These are phyloP conservation scores for Metschnikowia koreensis DNA, from an alignment of 805 yeast species.

Conservation along the genomic window DNA sequence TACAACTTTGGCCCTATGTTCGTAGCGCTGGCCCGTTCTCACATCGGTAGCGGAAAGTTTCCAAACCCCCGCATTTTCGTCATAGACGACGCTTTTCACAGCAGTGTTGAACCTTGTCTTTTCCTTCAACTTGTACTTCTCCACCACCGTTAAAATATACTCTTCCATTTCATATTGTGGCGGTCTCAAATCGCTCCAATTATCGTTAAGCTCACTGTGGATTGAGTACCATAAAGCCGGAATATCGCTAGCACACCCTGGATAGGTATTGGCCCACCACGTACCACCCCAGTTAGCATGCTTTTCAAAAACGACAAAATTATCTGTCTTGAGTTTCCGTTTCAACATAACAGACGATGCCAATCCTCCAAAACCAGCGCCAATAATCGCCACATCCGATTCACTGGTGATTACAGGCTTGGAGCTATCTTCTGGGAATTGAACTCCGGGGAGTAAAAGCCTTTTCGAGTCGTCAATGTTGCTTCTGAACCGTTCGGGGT, in stretches of 20 bases:
- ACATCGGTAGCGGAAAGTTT: slow-evolving; percentile 25
- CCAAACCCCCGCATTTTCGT: slow-evolving; percentile 30
- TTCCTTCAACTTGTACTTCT: slow-evolving; percentile 25
- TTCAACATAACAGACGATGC: slow-evolving; percentile 29
- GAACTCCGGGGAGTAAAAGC: slow-evolving; percentile 25
- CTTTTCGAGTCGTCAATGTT: slow-evolving; percentile 25
- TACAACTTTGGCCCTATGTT: slow-evolving; percentile 30
- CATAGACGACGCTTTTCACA: slow-evolving; percentile 22
- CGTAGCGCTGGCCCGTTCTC: slow-evolving; percentile 28
- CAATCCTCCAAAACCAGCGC: slow-evolving; percentile 43
- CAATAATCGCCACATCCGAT: slow-evolving; percentile 37
- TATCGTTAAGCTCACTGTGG: slow-evolving; percentile 31
- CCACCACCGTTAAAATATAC: slow-evolving; percentile 33
- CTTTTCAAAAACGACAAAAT: slow-evolving; percentile 37
- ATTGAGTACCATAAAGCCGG: slow-evolving; percentile 43
- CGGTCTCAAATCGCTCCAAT: slow-evolving; percentile 40
- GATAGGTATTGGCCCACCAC: slow-evolving; percentile 46
- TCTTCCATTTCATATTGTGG: slow-evolving; percentile 44
- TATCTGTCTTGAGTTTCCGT: slow-evolving; percentile 27
- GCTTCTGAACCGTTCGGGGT: slow-evolving; percentile 33
- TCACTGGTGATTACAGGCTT: slow-evolving; percentile 20
- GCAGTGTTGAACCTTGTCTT: slow-evolving; percentile 25
- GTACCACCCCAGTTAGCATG: slow-evolving; percentile 43
- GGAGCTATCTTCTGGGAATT: slow-evolving; percentile 16
- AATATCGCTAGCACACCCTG: slow-evolving; percentile 45